These are phyloP conservation scores for Pugionium cornutum DNA, from an alignment of 345 rosid species.

Conservation along the genomic window DNA sequence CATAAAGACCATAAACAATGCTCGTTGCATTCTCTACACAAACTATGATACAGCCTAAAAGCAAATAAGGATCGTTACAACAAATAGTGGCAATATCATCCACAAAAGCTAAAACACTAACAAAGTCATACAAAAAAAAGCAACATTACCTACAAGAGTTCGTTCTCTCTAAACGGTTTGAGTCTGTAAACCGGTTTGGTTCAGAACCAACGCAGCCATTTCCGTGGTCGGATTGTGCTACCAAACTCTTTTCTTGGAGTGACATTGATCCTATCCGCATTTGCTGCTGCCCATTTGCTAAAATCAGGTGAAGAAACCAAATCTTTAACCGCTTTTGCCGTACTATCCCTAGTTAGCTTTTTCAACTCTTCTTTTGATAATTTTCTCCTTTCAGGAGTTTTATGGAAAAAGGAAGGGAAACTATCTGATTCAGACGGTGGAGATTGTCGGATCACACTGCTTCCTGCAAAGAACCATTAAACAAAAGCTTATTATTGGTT, in stretches of 20 bases:
- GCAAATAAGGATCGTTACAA: conserved; percentile 31
- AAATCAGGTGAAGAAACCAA: conserved; percentile 81
- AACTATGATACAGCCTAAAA: conserved; percentile 23
- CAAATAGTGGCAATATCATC: conserved; percentile 18
- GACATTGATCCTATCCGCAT: conserved; percentile 77
- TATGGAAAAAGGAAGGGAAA: conserved; percentile 66
- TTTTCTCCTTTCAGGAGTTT: conserved; percentile 66
- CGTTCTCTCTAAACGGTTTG: conserved; percentile 7
- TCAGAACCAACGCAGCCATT: conserved; percentile 56
- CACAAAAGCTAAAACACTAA: conserved; percentile 31
- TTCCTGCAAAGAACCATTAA: conserved; percentile 44
- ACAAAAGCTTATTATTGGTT: conserved; percentile 19
- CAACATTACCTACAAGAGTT: conserved; percentile 25
- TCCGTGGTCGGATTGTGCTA: conserved; percentile 36
- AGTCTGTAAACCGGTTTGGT: conserved; percentile 9
- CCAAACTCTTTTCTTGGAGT: conserved; percentile 47
- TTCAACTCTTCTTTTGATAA: conserved; percentile 63
- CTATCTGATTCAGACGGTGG: conserved; percentile 48
- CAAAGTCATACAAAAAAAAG: conserved; percentile 26
- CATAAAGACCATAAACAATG: background rate
- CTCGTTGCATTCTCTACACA: conserved; percentile 34
- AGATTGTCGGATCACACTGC: conserved; percentile 32
- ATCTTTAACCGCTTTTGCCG: conserved; percentile 65
- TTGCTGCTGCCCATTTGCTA: conserved; percentile 71
- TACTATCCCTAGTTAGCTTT: conserved; percentile 57